Conservation (phyloP, 2,329 filamentous ascomycete species). For the Alternaria arbusti region DNA sequence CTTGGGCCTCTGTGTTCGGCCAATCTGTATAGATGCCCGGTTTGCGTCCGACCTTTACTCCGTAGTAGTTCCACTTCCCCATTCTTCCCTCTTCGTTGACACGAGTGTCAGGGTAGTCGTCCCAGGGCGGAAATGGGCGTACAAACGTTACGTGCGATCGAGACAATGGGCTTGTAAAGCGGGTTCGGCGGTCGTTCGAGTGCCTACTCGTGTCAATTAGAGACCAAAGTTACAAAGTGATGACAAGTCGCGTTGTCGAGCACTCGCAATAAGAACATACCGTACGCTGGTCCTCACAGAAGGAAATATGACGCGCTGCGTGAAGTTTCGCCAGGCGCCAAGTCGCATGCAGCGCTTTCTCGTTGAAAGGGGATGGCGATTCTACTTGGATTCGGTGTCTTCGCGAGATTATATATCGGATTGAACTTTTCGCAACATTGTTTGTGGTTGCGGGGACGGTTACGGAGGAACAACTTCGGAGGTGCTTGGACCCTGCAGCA, state of each 20-base stretch:
- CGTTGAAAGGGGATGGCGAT: neutral
- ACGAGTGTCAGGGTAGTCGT: conserved; percentile 2
- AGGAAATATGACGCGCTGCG: conserved; percentile 1
- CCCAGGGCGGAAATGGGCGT: conserved; percentile 2
- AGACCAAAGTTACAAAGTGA: neutral
- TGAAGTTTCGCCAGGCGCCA: conserved; percentile 2
- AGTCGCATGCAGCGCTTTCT: conserved; percentile 18
- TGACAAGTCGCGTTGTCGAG: neutral
- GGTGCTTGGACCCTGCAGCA: conserved; percentile 18
- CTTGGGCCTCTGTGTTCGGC: conserved; percentile 74
- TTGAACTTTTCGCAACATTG: neutral
- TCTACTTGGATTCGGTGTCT: too few relatives aligned
- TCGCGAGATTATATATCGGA: neutral
- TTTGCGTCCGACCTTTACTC: conserved; percentile 62
- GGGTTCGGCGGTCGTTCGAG: neutral
- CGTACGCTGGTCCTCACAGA: conserved; percentile 2
- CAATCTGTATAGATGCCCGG: conserved; percentile 71
- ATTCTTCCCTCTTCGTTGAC: conserved; percentile 16
- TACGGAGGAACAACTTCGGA: conserved; percentile 10
- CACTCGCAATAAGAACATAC: conserved; percentile 10
- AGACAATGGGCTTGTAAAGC: neutral
- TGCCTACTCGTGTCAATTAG: neutral
- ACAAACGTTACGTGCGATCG: neutral
- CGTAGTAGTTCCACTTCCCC: conserved; percentile 63
- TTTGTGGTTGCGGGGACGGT: conserved; percentile 1